Conservation (phyloP, 164 flowering plant species). For the Sedum album region DNA sequence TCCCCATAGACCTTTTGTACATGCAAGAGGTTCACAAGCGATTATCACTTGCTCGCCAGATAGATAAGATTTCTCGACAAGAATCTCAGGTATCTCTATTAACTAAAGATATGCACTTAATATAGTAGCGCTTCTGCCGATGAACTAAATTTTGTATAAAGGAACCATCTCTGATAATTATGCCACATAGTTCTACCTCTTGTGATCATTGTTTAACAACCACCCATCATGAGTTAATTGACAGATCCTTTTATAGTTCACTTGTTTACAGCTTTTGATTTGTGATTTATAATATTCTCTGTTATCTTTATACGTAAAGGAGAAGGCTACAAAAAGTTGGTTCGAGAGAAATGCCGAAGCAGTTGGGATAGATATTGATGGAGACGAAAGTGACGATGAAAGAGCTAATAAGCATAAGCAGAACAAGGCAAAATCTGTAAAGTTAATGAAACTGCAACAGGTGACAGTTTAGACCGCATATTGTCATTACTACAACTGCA, state of each 20-base stretch:
- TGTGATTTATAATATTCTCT: background rate
- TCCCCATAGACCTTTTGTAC: slow-evolving; percentile 76
- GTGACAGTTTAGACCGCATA: slow-evolving; percentile 21
- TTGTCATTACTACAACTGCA: background rate
- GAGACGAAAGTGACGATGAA: slow-evolving; percentile 82
- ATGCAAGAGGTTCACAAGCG: slow-evolving; percentile 75
- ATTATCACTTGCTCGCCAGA: slow-evolving; percentile 83
- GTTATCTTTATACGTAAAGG: slow-evolving; percentile 31
- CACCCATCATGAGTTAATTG: too few species aligned
- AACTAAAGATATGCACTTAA: too few species aligned
- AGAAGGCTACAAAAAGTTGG: slow-evolving; percentile 74
- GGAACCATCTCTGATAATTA: background rate
- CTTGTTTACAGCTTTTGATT: background rate
- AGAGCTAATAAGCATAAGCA: slow-evolving; percentile 47
- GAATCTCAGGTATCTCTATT: slow-evolving; percentile 68
- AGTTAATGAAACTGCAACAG: slow-evolving; percentile 64
- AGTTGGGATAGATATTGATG: slow-evolving; percentile 57
- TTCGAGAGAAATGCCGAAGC: slow-evolving; percentile 73
- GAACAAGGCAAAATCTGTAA: slow-evolving; percentile 42
- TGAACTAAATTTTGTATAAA: too few species aligned
- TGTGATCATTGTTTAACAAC: background rate
- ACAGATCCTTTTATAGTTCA: too few species aligned
- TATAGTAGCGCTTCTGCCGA: too few species aligned
- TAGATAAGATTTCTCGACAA: slow-evolving; percentile 60
- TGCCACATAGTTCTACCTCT: background rate